Conservation (phyloP, 2,329 filamentous ascomycete species). For the Coccinonectria pachysandricola region DNA sequence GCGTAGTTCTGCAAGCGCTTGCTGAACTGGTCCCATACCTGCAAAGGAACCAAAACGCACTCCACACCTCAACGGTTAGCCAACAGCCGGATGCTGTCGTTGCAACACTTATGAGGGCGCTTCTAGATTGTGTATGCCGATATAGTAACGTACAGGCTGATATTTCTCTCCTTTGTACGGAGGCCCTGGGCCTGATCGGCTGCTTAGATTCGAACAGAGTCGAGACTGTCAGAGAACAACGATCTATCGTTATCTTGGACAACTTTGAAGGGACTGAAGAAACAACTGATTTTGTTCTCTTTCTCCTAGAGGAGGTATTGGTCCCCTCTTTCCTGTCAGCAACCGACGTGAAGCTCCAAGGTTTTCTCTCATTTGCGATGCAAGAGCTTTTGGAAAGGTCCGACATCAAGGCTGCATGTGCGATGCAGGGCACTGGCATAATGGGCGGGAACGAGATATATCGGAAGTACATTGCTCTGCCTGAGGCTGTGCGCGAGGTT, state of each 20-base stretch:
- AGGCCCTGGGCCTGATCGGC: slow-evolving; percentile 79
- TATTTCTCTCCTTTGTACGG: slow-evolving; percentile 64
- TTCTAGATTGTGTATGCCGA: slow-evolving; percentile 77
- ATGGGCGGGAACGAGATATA: slow-evolving; percentile 49
- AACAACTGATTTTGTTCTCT: slow-evolving; percentile 74
- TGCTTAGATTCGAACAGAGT: slow-evolving; percentile 86
- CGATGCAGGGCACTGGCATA: slow-evolving; percentile 27
- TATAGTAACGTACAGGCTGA: slow-evolving; percentile 59
- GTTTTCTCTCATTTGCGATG: slow-evolving; percentile 88
- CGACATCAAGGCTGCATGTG: slow-evolving; percentile 53
- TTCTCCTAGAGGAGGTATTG: slow-evolving; percentile 75
- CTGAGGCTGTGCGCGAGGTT: slow-evolving; percentile 67
- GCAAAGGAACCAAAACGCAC: slow-evolving; percentile 58
- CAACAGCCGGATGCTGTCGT: slow-evolving; percentile 75
- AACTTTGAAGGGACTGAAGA: slow-evolving; percentile 77
- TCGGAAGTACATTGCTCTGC: slow-evolving; percentile 67
- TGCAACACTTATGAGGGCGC: slow-evolving; percentile 58
- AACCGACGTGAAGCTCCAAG: slow-evolving; percentile 78
- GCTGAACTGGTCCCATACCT: slow-evolving; percentile 68
- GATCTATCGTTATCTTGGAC: slow-evolving; percentile 73
- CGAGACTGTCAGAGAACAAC: slow-evolving; percentile 67
- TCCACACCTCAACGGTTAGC: slow-evolving; percentile 70
- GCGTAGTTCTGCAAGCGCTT: slow-evolving; percentile 75
- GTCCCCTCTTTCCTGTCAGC: slow-evolving; percentile 87
- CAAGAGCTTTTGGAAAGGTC: slow-evolving; percentile 78